These are phyloP conservation scores for Arctium lappa DNA, from an alignment of 129 eudicot species.

Conservation along the genomic window DNA sequence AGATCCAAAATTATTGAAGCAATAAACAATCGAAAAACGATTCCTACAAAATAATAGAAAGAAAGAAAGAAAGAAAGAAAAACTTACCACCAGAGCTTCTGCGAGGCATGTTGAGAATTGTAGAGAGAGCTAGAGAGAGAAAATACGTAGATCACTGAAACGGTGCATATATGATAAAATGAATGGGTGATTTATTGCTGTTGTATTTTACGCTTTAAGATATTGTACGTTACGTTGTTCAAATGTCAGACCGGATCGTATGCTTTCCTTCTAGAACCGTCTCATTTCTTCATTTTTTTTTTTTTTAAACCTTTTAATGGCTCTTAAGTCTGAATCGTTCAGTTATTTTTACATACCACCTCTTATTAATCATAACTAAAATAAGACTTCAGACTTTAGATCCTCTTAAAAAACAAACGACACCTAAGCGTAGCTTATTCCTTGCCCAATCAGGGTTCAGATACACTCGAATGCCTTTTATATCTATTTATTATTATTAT, in stretches of 20 bases:
- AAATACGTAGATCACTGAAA: neutral
- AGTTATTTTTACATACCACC: too few relatives aligned
- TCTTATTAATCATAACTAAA: too few relatives aligned
- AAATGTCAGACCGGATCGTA: neutral
- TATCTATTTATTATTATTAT: too few relatives aligned
- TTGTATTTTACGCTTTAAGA: neutral
- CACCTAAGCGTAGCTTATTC: neutral
- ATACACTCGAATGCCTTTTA: too few relatives aligned
- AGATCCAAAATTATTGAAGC: neutral
- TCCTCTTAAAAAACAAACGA: too few relatives aligned
- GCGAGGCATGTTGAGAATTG: conserved; percentile 44
- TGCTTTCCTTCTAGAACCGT: neutral
- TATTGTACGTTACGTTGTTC: neutral
- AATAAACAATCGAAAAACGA: neutral
- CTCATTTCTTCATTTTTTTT: neutral
- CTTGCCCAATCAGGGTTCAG: neutral
- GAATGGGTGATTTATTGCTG: neutral
- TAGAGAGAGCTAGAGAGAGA: neutral
- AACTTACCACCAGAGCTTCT: conserved; percentile 62
- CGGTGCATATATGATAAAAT: neutral
- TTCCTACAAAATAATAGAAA: neutral
- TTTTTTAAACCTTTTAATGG: too few relatives aligned
- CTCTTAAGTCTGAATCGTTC: too few relatives aligned
- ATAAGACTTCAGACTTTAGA: too few relatives aligned
- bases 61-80: neutral